Base-by-base conservation (phyloP, 371 early-diverging fungal species). In the Nematocida ironsii region DNA sequence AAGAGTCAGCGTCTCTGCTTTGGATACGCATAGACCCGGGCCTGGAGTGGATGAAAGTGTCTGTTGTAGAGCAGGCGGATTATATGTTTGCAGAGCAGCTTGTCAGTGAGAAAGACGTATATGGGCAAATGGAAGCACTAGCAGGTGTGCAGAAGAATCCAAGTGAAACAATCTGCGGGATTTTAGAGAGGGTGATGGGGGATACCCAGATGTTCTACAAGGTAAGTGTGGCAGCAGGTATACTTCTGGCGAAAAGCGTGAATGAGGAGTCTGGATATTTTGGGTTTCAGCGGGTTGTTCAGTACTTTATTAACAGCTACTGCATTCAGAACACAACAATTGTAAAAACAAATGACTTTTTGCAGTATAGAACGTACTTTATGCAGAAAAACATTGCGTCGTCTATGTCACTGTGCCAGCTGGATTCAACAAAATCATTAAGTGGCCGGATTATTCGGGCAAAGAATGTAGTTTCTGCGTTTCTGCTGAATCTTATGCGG, bases 21-120 rank as follows among this genome's bases (percentile, higher is more conserved):
- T 97, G 95, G 94, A 92, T 98, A 84, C 90, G 96, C 16, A 86
- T 95, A 72, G 97, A 98, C 86, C 92, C 95, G 1, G 95, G 95
- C 72, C 89, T 92, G 76, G 94, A 94, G 82, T 94, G 94, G 95
- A 84, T 95, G 16, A 93, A 93, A 83, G 84, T 90, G 5, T 90
- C 93, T 72, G 89, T 90, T n/a, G 92, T 95, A 73, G 91, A 92
- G 68, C 96, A 95, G 86, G 91, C 93, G 0, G 95, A 93, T 81
- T 93, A 91, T 82, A 96, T 96, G 95, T 95, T 94, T 93, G 92
- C 92, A 11, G 92, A 94, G 18, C 94, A 94, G 84, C 88, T 96
- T 62, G 90, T 91, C 39, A 91, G 92, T 76, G 97, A 96, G 84
- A 90, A 92, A 62, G 95, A 96, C 86, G 94, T 96, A 1, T 90